Base-by-base conservation (phyloP, 352 stramenopile genomes). In the Hyphochytrium catenoides region DNA sequence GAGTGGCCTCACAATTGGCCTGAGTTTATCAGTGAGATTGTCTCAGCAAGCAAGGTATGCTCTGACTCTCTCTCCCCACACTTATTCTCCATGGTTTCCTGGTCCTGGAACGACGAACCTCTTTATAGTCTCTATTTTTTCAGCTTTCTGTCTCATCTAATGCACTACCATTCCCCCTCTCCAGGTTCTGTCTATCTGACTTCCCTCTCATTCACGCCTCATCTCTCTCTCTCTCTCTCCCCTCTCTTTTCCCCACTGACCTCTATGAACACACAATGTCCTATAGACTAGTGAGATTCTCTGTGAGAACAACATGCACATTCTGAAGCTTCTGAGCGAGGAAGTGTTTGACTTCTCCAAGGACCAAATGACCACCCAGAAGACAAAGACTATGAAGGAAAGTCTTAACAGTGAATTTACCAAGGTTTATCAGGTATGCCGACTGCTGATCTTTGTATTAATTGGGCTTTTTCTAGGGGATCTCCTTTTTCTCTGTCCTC, bases 1-100 rank as follows among this genome's bases (percentile, higher is more conserved):
- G 93, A 99, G 59, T 99, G 93, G 91, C 91, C 91, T 15, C 84
- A 98, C 50, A 98, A 97, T 56, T 99, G 93, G 93, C 86, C 89
- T 17, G 78, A 66, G 41, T 99, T 99, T 56, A 97, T 99, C 52
- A 70, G 73, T 15, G 82, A 95, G 34, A 88, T 94, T 38, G 78
- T 93, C 21, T 78, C 63, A 42, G 84, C 77, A 31, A 90, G 69
- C 55, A 86, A 82, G 54, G 57, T 76, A 43, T 51, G 76, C 16
- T 4, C 26, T 12, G n/a, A n/a, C n/a, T n/a, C n/a, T n/a, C n/a
- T n/a, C n/a, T n/a, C n/a, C n/a, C n/a, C n/a, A n/a, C n/a, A n/a
- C n/a, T n/a, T n/a, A n/a, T n/a, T n/a, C n/a, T n/a, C n/a, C n/a
- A n/a, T n/a, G n/a, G n/a, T n/a, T n/a, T n/a, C n/a, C n/a, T n/a